Conservation (phyloP, 176 grass and related monocot species). For the Typha latifolia region DNA sequence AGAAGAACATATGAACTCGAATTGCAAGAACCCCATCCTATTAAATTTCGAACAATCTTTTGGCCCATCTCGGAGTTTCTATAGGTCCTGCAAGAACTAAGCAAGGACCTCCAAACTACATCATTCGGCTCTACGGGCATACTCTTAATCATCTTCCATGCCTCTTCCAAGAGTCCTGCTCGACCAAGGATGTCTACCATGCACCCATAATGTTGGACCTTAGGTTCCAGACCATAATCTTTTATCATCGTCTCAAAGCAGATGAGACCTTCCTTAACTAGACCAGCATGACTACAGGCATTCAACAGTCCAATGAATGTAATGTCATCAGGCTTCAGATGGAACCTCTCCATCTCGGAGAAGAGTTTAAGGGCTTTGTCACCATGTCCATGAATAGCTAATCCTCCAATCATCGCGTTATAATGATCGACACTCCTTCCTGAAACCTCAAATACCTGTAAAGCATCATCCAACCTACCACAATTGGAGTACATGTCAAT, state of each 20-base stretch:
- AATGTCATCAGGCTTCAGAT: conserved; percentile 7
- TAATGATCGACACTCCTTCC: conserved; percentile 13
- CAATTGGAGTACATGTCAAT: conserved; percentile 21
- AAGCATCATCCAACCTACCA: conserved; percentile 11
- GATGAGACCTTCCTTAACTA: conserved; percentile 13
- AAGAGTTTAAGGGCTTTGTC: conserved; percentile 9
- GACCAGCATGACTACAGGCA: conserved; percentile 12
- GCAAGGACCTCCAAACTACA: conserved; percentile 15
- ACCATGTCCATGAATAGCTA: conserved; percentile 14
- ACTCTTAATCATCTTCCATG: conserved; percentile 4
- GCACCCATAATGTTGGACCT: conserved; percentile 13
- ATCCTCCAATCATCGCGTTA: conserved; percentile 19
- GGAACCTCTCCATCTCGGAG: background rate
- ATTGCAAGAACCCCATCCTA: background rate
- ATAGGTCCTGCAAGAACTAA: conserved; percentile 12
- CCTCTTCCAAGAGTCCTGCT: conserved; percentile 10
- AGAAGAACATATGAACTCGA: conserved; percentile 9
- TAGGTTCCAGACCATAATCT: conserved; percentile 6
- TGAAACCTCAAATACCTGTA: conserved; percentile 13
- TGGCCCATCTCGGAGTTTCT: conserved; percentile 2
- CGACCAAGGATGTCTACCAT: conserved; percentile 15
- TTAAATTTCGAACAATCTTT: background rate
- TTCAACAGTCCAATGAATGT: conserved; percentile 16
- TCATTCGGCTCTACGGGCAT: conserved; percentile 17
- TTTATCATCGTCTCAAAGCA: conserved; percentile 12